Percentiles rank a stretch among this genome's conserved stretches.
Conservation (phyloP, 352 stramenopile genomes). For the Thalassiosira mediterranea region DNA sequence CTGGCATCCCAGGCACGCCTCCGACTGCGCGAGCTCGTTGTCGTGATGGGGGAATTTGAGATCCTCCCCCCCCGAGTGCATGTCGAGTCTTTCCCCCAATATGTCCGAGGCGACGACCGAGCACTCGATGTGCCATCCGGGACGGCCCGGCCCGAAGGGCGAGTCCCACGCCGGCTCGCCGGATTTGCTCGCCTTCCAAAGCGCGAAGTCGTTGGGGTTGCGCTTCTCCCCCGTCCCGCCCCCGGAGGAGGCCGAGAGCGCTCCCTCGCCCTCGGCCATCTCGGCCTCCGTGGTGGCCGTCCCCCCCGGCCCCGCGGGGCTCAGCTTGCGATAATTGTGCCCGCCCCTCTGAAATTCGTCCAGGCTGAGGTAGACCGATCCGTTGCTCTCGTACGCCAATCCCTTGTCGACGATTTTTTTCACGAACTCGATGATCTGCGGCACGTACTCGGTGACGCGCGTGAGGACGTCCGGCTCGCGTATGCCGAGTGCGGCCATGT, state of each 20-base stretch:
- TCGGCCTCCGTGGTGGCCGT: conserved; percentile 86
- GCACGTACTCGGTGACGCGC: conserved; percentile 96
- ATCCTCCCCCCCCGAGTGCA: conserved; percentile 97
- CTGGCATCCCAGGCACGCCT: conserved; percentile 74
- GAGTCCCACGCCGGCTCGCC: conserved; percentile 94
- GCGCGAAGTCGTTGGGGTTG: conserved; percentile 93
- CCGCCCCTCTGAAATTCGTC: conserved; percentile 86
- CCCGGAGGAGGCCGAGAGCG: conserved; percentile 63
- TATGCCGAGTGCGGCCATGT: conserved; percentile 96
- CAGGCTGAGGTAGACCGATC: conserved; percentile 97
- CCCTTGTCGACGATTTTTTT: conserved; percentile 94
- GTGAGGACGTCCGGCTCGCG: conserved; percentile 94
- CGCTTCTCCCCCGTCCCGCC: conserved; percentile 89
- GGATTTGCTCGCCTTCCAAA: conserved; percentile 96
- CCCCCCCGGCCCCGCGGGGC: conserved; percentile 90
- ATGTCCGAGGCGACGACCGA: conserved; percentile 93
- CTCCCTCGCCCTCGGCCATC: conserved; percentile 91
- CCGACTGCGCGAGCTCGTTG: conserved; percentile 96
- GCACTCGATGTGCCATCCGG: conserved; percentile 99
- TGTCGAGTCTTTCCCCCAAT: conserved; percentile 90
- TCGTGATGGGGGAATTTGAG: conserved; percentile 98
- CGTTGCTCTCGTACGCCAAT: conserved; percentile 96
- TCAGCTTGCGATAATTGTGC: conserved; percentile 93
- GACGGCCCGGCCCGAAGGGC: conserved; percentile 92
- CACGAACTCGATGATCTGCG: conserved; percentile 95